Base-by-base conservation (phyloP, 2,329 filamentous ascomycete species). In the Chaetomium strumarium region DNA sequence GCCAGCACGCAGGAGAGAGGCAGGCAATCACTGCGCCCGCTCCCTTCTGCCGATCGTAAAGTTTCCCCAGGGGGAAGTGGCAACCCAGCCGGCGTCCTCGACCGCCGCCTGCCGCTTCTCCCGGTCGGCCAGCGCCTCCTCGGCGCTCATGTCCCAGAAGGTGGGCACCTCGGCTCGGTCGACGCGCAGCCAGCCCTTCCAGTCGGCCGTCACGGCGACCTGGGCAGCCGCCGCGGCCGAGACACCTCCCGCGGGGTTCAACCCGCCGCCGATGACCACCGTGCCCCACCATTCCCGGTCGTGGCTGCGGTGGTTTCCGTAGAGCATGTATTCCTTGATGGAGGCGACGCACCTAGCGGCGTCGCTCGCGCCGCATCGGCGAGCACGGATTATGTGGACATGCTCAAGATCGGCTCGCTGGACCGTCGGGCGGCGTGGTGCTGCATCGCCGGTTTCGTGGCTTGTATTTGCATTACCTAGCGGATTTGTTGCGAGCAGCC, bases 241-340 rank as follows among this genome's bases (percentile, higher is more conserved):
- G 41, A 46, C 48, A 20, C 49, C 24, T 62, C 64, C 12, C 64
- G 58, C 46, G 9, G 64, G 60, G 39, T 69, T 55, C 46, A 50
- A 69, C 61, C 64, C 58, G 0, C 71, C 72, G 10, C 76, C 77
- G 37, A 81, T 59, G 5, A 82, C 72, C 24, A 83, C 59, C 2
- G 76, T 79, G n/a, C 80, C 79, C 79, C 80, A 83, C 73, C 75
- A 80, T 54, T 74, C 71, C 4, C 79, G 72, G 24, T 60, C 64
- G 5, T 69, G 68, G 56, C 75, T 80, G 36, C 60, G 62, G 54
- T 72, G 70, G 7, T 62, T 53, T 3, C 71, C 70, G 63, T 83
- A 82, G 5, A 81, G 65, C 69, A 81, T 77, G 61, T 72, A 74
- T 39, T 68, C 60, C 46, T 75, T 70, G 3, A 74, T 71, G 0